phyloP scores from a whole-genome alignment of 805 yeast species.

The Jamesozyma gamospora region DNA sequence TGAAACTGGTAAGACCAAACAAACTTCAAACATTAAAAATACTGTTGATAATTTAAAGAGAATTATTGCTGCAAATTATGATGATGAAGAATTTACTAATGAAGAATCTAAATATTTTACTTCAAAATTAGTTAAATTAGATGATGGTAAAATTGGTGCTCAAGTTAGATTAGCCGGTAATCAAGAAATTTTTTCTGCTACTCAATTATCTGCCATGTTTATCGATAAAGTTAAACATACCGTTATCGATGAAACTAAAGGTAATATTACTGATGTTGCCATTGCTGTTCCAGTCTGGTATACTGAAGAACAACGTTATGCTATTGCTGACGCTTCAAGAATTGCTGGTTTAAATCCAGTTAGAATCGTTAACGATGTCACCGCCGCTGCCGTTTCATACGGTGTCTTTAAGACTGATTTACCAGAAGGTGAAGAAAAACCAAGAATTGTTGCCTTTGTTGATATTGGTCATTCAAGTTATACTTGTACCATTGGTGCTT shows the following conservation, averaged over 20 bases:
- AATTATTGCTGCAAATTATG: constrained; percentile 66
- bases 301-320: constrained; percentile 93
- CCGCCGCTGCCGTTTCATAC: constrained; percentile 98
- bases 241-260: constrained; percentile 70
- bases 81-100: constrained; percentile 62
- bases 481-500: constrained; percentile 80
- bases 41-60: constrained; percentile 93
- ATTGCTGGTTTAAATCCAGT: constrained; percentile 98
- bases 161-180: constrained; percentile 79
- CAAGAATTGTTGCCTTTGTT: constrained; percentile 82
- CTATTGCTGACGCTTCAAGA: constrained; percentile 87
- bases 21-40: constrained; percentile 91
- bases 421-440: constrained; percentile 73
- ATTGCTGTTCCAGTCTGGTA: constrained; percentile 96
- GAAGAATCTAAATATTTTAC: constrained; percentile 68
- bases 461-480: constrained; percentile 96
- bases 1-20: constrained; percentile 92
- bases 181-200: constrained; percentile 67
- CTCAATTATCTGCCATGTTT: constrained; percentile 92
- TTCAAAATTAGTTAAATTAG: constrained; percentile 56
- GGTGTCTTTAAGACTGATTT: constrained; percentile 97
- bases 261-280: constrained; percentile 73
- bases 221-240: constrained; percentile 80
- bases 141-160: constrained; percentile 70
- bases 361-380: constrained; percentile 91